Evolutionary conservation across 345 rosid species (phyloP).

Genomic region (Hibiscus mutabilis): DNA sequence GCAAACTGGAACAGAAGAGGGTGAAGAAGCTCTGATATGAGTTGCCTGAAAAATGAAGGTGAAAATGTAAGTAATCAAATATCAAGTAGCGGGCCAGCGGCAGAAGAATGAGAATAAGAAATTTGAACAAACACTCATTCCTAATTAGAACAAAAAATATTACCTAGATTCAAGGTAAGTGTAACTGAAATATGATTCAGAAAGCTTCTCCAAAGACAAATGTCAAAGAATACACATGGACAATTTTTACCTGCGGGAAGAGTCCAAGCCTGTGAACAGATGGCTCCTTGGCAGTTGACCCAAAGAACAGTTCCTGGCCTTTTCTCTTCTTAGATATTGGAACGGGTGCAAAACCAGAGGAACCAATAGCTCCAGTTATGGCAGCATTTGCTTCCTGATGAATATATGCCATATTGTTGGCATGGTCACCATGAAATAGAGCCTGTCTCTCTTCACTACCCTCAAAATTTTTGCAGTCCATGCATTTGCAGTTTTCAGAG

Average conservation of each 20-base stretch:
- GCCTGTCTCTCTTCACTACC: slow-evolving; percentile 98
- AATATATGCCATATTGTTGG: slow-evolving; percentile 73
- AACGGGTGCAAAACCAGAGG: slow-evolving; percentile 80
- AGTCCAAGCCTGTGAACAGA: slow-evolving; percentile 48
- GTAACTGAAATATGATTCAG: slow-evolving; percentile 1
- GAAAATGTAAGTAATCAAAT: background rate
- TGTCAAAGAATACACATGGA: background rate
- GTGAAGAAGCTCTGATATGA: slow-evolving; percentile 43
- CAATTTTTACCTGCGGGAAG: slow-evolving; percentile 59
- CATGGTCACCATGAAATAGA: slow-evolving; percentile 82
- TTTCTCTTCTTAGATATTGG: slow-evolving; percentile 79
- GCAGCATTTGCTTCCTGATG: slow-evolving; percentile 99
- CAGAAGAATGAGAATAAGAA: background rate
- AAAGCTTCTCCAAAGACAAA: background rate
- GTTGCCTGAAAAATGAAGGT: slow-evolving; percentile 37
- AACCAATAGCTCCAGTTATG: slow-evolving; percentile 93
- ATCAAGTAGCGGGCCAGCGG: background rate
- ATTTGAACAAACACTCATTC: background rate
- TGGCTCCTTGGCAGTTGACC: slow-evolving; percentile 48
- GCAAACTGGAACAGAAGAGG: slow-evolving; percentile 41
- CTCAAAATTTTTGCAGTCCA: slow-evolving; percentile 97
- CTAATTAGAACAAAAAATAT: background rate
- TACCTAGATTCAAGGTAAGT: background rate
- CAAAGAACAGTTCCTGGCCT: slow-evolving; percentile 69
- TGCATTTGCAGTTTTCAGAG: slow-evolving; percentile 95